Base-by-base conservation (phyloP, 257 asterid genomes). In the Nemophila menziesii region DNA sequence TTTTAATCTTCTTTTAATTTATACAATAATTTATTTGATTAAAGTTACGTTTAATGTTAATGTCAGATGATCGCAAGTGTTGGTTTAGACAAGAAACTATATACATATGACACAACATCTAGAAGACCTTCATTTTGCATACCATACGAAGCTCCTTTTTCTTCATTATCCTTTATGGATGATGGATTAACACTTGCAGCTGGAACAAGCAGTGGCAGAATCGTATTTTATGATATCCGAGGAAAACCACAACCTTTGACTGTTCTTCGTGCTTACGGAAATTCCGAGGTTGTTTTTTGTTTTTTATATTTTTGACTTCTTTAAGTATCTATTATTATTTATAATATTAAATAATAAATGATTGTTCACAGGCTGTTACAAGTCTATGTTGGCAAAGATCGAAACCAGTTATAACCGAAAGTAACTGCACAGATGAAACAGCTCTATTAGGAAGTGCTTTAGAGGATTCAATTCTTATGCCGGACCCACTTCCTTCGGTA, bases 361-460 rank as follows among this genome's bases (percentile, higher is more conserved):
- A 44, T 68, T 51, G 56, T 54, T 58, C 39, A 55, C 79, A 89
- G 98, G 94, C 96, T 39, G 87, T 89, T 55, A 74, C 92, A 36
- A 84, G 71, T 62, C 73, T 89, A 54, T 74, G 96, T 76, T 89
- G 98, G 98, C 94, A 85, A 64, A 76, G 94, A 60, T 77, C 94
- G 45, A 84, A 84, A 61, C 77, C 87, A 22, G 75, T 74, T 12
- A 40, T 43, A 9, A 78, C 73, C 37, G 96, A 89, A 62, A 74
- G 59, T 56, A 78, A 47, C 61, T 78, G 84, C 73, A 72, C 86
- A 43, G 69, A 75, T 39, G 89, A 84, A 22, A 74, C 76, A 49
- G 79, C 78, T 74, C 96, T 84, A 56, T 36, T 78, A 55, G 96
- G 94, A 8, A 81, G 87, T 70, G 93, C 78, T 61, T 56, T 67